Evolutionary conservation across 2,329 filamentous ascomycete species (phyloP).

Genomic region (Fusarium sp.): DNA sequence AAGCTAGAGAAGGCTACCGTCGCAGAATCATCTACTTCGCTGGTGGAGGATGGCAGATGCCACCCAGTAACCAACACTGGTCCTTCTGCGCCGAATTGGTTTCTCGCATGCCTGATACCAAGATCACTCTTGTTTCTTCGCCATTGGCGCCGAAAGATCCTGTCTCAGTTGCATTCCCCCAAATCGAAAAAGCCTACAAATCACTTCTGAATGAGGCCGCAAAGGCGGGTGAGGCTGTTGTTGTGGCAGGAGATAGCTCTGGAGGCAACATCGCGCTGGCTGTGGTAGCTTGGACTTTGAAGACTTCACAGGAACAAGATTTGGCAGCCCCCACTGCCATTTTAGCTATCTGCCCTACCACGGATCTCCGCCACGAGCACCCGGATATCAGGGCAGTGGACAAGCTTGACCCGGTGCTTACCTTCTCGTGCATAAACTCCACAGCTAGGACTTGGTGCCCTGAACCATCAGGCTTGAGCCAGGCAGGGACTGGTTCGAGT

Average conservation of each 20-base stretch:
- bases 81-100: slow-evolving; percentile 60
- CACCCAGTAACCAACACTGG: slow-evolving; percentile 65
- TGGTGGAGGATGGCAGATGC: slow-evolving; percentile 67
- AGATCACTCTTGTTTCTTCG: slow-evolving; percentile 62
- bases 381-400: slow-evolving; percentile 31
- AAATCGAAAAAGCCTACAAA: slow-evolving; percentile 59
- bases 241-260: slow-evolving; percentile 66
- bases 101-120: slow-evolving; percentile 53
- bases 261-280: slow-evolving; percentile 65
- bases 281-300: slow-evolving; percentile 49
- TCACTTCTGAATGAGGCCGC: slow-evolving; percentile 54
- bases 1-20: background rate
- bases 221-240: slow-evolving; percentile 54
- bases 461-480: background rate
- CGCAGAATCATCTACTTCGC: slow-evolving; percentile 64
- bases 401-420: slow-evolving; percentile 44
- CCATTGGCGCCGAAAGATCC: slow-evolving; percentile 67
- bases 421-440: slow-evolving; percentile 21
- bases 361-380: slow-evolving; percentile 47
- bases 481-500: background rate
- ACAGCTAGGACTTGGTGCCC: slow-evolving; percentile 46
- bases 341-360: slow-evolving; percentile 59
- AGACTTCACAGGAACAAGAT: slow-evolving; percentile 38
- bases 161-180: slow-evolving; percentile 61
- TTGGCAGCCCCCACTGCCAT: slow-evolving; percentile 51